Conservation (phyloP, 2,329 filamentous ascomycete species). For the Sclerotiophoma versabilis region DNA sequence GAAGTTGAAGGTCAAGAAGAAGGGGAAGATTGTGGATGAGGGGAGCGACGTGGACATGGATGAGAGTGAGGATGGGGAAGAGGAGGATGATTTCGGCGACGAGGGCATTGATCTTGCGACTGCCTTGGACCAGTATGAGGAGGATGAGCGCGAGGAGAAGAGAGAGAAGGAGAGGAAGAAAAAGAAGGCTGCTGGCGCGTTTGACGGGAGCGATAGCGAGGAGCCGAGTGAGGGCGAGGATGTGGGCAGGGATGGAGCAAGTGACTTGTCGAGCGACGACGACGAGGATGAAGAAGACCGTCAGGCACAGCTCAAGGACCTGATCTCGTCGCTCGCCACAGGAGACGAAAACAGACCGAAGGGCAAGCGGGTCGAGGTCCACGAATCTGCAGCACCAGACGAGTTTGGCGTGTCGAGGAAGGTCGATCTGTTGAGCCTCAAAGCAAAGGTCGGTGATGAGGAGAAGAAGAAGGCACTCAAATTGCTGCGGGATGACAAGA, state of each 20-base stretch:
- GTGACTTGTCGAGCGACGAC: constrained; percentile 57
- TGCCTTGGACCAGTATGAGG: constrained; percentile 61
- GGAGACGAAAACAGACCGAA: constrained; percentile 47
- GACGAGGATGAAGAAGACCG: constrained; percentile 58
- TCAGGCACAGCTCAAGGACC: constrained; percentile 69
- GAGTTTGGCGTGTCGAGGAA: constrained; percentile 69
- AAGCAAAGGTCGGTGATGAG: constrained; percentile 75
- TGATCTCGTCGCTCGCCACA: constrained; percentile 70
- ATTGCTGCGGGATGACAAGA: constrained; percentile 70
- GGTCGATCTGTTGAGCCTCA: constrained; percentile 76
- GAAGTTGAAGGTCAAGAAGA: constrained; percentile 55
- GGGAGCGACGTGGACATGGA: constrained; percentile 56
- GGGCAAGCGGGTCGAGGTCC: constrained; percentile 51
- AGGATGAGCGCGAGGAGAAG: constrained; percentile 43
- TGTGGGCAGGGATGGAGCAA: constrained; percentile 56
- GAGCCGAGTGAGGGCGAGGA: constrained; percentile 56
- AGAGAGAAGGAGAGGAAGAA: constrained; percentile 39
- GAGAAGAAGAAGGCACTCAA: constrained; percentile 81
- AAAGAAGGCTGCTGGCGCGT: constrained; percentile 46
- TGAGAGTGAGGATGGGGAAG: constrained; percentile 54
- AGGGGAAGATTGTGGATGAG: constrained; percentile 39
- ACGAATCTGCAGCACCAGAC: constrained; percentile 68
- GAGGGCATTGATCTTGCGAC: constrained; percentile 69
- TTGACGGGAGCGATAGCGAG: constrained; percentile 61
- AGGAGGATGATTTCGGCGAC: constrained; percentile 65